Evolutionary conservation across 495 filamentous ascomycete species (phyloP), one percentile per base, ranked within the genome.

Genomic region (Xanthoparmelia taractica): DNA sequence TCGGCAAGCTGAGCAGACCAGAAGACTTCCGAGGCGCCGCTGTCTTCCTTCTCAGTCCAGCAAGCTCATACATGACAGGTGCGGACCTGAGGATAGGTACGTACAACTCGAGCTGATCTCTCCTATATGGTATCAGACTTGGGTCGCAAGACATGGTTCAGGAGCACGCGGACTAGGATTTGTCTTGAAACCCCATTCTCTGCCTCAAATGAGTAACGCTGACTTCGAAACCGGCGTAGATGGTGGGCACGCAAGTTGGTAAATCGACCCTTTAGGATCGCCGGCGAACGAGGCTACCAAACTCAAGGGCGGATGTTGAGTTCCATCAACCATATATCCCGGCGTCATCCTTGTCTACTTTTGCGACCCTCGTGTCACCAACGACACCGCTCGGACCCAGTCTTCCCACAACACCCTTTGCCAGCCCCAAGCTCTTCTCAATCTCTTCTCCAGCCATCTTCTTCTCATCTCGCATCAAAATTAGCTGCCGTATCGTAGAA

Each of bases 41-140:
- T 0, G 84, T 91, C n/a, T 96, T 96, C 76, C 76, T 96, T 69
- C 78, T 96, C 56, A 90, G 88, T 66, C 87, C 95, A 68, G 92
- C 90, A 31, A 92, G 88, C 75, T 85, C 83, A 68, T 95, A 90
- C 75, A 95, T 96, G 89, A 92, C 87, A 20, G 90, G 87, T 0
- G 80, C 83, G 27, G 90, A 95, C 72, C 68, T 94, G 73, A 79
- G 88, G 58, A 91, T 93, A 61, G 34, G 34, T 36, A 36, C 34
- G 34, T 36, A 36, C 34, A 36, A 10, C 34, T 36, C 5, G 34
- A 36, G 34, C 34, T 10, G 34, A 36, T 36, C 34, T 10, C 10
- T 5, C 34, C 34, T 5, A 36, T 36, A 5, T 36, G 10, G 4
- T 36, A 36, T 36, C 34, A 36, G 10, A 36, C 4, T 10, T 10